Conservation (phyloP, 2,329 filamentous ascomycete genomes). For the Calonectria honghensis region DNA sequence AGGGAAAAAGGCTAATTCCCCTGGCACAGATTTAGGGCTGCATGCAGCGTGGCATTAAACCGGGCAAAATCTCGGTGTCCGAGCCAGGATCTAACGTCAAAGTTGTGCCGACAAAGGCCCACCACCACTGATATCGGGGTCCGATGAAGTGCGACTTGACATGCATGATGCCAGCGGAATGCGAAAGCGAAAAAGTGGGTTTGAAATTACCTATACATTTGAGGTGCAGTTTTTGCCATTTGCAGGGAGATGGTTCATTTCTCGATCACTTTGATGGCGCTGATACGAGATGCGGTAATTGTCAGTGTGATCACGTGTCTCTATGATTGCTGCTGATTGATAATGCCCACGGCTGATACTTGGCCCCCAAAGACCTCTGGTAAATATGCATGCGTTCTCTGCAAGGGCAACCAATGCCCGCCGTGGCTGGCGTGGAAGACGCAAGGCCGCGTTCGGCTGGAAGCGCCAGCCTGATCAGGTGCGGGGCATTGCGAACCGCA, state of each 20-base stretch:
- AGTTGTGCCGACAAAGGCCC: neutral
- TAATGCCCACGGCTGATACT: neutral
- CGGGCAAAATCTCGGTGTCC: slow-evolving; percentile 21
- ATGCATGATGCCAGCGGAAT: neutral
- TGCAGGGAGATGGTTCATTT: neutral
- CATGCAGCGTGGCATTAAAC: neutral
- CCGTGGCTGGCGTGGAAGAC: no score
- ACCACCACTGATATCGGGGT: neutral
- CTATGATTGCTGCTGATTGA: neutral
- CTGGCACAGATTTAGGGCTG: neutral
- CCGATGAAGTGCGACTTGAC: neutral
- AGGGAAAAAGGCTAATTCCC: neutral
- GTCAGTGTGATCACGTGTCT: neutral
- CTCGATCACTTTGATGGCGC: neutral
- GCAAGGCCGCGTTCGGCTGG: no score
- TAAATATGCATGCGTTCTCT: no score
- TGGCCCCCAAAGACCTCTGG: neutral
- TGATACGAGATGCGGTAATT: neutral
- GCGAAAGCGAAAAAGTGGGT: neutral
- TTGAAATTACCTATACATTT: neutral
- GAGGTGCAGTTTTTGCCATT: neutral
- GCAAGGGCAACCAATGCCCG: no score
- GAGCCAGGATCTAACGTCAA: neutral
- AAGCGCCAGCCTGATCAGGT: neutral
- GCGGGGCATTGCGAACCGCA: neutral